Conservation (phyloP, 2,329 filamentous ascomycete species). For the Xylariaceae sp. region DNA sequence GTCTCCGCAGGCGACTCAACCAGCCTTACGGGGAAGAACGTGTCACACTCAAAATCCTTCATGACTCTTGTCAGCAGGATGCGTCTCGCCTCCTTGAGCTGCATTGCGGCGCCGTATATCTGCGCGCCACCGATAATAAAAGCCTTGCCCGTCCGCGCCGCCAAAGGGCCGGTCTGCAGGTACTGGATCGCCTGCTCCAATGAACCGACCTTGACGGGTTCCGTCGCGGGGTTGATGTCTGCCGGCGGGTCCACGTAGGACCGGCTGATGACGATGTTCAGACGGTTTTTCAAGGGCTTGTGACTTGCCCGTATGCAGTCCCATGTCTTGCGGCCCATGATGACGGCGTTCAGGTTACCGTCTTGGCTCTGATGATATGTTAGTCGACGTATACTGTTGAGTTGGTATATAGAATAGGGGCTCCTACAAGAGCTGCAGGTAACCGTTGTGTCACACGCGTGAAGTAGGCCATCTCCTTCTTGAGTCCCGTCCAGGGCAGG, state of each 20-base stretch:
- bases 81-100: conserved; percentile 49
- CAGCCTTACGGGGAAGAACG: conserved; percentile 62
- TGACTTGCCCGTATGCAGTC: conserved; percentile 77
- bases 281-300: conserved; percentile 70
- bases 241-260: conserved; percentile 32
- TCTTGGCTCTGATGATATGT: conserved; percentile 2
- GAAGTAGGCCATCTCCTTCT: conserved; percentile 93
- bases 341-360: conserved; percentile 62
- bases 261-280: conserved; percentile 77
- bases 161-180: conserved; percentile 34
- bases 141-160: conserved; percentile 47
- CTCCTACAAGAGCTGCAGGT: conserved; percentile 36
- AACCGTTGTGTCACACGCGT: conserved; percentile 76
- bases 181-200: conserved; percentile 53
- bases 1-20: conserved; percentile 33
- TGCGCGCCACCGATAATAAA: conserved; percentile 90
- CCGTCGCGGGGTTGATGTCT: conserved; percentile 30
- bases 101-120: conserved; percentile 71
- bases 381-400: neutral
- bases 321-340: conserved; percentile 98
- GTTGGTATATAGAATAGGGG: neutral
- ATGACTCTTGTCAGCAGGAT: conserved; percentile 66
- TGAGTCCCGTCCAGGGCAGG: conserved; percentile 85
- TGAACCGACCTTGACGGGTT: conserved; percentile 54
- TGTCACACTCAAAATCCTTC: conserved; percentile 70